Percentiles rank a stretch among this genome's conserved stretches.
Evolutionary conservation across 345 rosid species (phyloP).

Genomic region (Pistacia vera): DNA sequence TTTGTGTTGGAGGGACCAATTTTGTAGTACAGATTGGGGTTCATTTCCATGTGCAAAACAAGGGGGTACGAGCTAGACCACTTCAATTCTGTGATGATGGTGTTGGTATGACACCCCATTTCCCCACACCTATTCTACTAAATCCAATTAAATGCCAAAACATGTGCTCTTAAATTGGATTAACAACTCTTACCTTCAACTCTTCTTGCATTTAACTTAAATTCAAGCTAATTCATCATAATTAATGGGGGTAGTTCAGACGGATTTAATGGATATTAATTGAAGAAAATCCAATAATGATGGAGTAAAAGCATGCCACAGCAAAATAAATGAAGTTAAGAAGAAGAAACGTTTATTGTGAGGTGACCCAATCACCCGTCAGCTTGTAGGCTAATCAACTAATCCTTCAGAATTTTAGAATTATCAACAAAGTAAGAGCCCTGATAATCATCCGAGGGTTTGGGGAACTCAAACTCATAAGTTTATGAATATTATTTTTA

Average conservation of each 20-base stretch:
- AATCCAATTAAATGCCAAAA: slow-evolving; percentile 19
- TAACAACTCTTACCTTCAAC: neutral
- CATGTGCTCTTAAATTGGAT: slow-evolving; percentile 17
- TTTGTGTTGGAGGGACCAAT: slow-evolving; percentile 23
- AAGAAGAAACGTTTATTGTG: no score
- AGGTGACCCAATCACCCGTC: no score
- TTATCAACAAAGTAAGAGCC: no score
- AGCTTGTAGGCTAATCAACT: no score
- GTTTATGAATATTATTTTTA: no score
- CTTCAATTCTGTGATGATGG: slow-evolving; percentile 21
- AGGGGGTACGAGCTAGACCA: slow-evolving; percentile 2
- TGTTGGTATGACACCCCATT: slow-evolving; percentile 6
- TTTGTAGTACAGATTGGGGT: neutral
- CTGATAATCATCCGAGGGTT: no score
- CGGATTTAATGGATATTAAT: neutral
- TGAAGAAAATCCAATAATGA: neutral
- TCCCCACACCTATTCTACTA: neutral
- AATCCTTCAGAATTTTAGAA: no score
- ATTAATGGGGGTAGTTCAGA: neutral
- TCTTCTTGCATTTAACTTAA: no score
- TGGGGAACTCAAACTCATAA: no score
- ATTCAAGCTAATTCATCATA: no score
- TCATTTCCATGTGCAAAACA: slow-evolving; percentile 20
- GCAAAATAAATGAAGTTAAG: neutral
- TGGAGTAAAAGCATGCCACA: neutral